Percentiles rank a stretch among this genome's conserved stretches.
Evolutionary conservation across 306 rosid genomes (phyloP).

Genomic region (Cyclanthera cordifolia): DNA sequence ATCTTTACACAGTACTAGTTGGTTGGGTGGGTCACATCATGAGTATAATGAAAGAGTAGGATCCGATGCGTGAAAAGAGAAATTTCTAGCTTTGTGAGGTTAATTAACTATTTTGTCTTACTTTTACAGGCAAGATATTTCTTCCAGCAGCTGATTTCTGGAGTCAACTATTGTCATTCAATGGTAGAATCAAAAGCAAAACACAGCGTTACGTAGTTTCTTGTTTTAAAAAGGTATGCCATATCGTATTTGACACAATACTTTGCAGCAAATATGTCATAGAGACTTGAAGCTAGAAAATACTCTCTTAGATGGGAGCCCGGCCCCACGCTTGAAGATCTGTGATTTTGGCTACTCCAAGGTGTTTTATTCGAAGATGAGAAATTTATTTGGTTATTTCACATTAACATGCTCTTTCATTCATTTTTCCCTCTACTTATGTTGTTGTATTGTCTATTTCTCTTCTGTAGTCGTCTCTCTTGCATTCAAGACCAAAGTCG

Average conservation of each 20-base stretch:
- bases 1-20: too few species aligned
- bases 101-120: too few species aligned
- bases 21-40: background rate
- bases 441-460: background rate
- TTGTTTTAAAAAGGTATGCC: background rate
- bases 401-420: background rate
- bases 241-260: background rate
- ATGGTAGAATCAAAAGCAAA: background rate
- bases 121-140: background rate
- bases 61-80: too few species aligned
- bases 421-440: background rate
- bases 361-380: background rate
- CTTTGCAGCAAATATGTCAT: conserved; percentile 51
- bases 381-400: background rate
- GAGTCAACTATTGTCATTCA: conserved; percentile 9
- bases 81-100: too few species aligned
- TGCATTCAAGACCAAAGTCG: conserved; percentile 50
- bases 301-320: conserved; percentile 27
- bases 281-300: conserved; percentile 54
- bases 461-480: conserved; percentile 41
- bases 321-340: conserved; percentile 10
- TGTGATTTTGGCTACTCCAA: conserved; percentile 15
- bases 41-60: background rate
- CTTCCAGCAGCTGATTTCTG: conserved; percentile 13
- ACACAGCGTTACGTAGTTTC: background rate